Evolutionary conservation across 2,329 filamentous ascomycete species (phyloP).

Genomic region (Trichoderma sp.): DNA sequence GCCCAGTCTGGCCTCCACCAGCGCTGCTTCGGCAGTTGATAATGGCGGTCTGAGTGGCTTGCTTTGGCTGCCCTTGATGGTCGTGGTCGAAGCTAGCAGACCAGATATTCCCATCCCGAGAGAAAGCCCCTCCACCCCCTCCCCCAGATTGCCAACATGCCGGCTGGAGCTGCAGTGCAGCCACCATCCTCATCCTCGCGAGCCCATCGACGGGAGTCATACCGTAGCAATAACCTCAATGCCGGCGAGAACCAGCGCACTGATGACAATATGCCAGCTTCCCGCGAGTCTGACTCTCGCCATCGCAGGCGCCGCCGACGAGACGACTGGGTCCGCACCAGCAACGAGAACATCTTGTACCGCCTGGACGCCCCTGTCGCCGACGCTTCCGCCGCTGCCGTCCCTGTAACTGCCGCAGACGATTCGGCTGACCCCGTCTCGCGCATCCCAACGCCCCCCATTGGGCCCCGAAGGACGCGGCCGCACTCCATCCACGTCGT

Average conservation of each 20-base stretch:
- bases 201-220: slow-evolving; percentile 9
- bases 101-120: not conserved
- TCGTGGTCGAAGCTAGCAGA: slow-evolving; percentile 12
- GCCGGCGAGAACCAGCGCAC: not conserved
- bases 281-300: slow-evolving; percentile 13
- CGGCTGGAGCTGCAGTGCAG: slow-evolving; percentile 21
- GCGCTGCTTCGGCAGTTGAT: slow-evolving; percentile 13
- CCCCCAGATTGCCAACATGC: slow-evolving; percentile 20
- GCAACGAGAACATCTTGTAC: slow-evolving; percentile 32
- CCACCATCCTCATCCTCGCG: slow-evolving; percentile 12
- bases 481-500: slow-evolving; percentile 45
- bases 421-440: slow-evolving; percentile 13
- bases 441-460: slow-evolving; percentile 38
- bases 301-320: slow-evolving; percentile 18
- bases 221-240: not conserved
- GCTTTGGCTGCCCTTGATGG: slow-evolving; percentile 6
- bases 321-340: slow-evolving; percentile 27
- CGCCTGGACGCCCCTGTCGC: slow-evolving; percentile 24
- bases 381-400: slow-evolving; percentile 10
- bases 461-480: slow-evolving; percentile 39
- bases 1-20: slow-evolving; percentile 4
- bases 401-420: not conserved
- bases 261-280: slow-evolving; percentile 19
- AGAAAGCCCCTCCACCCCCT: not conserved
- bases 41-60: slow-evolving; percentile 18